A percentile compares a stretch with the other conserved stretches of the same genome.
Conservation (phyloP, 495 filamentous ascomycete genomes). For the Talaromyces wortmannii region DNA sequence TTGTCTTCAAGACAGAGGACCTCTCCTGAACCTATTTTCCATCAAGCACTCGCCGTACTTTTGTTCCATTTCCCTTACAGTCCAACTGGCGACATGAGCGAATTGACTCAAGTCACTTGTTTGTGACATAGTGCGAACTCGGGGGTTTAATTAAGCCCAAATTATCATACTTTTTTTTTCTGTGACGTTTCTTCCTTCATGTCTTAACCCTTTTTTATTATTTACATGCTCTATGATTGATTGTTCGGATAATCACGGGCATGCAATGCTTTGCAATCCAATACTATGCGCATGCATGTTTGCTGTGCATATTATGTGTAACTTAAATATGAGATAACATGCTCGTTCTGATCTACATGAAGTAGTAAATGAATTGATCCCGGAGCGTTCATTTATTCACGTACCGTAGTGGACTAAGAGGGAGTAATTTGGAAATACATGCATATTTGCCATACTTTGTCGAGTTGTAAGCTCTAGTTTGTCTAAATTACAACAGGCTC, state of each 20-base stretch:
- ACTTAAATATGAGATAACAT: constrained; percentile 2
- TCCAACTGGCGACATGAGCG: neutral
- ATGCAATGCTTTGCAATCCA: constrained; percentile 1
- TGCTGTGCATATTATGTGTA: constrained; percentile 6
- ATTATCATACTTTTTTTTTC: constrained; percentile 2
- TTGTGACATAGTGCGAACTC: constrained; percentile 2
- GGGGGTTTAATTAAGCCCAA: neutral
- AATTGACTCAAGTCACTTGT: constrained; percentile 6
- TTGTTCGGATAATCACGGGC: neutral
- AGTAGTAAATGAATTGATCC: neutral
- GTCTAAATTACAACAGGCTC: too few relatives aligned
- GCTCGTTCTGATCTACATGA: constrained; percentile 1
- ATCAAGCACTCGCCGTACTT: neutral
- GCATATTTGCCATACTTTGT: too few relatives aligned
- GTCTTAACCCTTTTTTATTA: constrained; percentile 3
- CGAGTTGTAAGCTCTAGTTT: too few relatives aligned
- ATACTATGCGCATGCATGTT: neutral
- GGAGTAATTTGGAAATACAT: neutral
- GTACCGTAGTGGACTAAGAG: neutral
- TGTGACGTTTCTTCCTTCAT: constrained; percentile 2
- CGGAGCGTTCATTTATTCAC: neutral
- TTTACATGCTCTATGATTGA: constrained; percentile 2
- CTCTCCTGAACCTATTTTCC: neutral
- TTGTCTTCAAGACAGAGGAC: neutral
- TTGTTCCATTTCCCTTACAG: constrained; percentile 8